Conservation (phyloP, 75 land plant species). For the Larix kaempferi region DNA sequence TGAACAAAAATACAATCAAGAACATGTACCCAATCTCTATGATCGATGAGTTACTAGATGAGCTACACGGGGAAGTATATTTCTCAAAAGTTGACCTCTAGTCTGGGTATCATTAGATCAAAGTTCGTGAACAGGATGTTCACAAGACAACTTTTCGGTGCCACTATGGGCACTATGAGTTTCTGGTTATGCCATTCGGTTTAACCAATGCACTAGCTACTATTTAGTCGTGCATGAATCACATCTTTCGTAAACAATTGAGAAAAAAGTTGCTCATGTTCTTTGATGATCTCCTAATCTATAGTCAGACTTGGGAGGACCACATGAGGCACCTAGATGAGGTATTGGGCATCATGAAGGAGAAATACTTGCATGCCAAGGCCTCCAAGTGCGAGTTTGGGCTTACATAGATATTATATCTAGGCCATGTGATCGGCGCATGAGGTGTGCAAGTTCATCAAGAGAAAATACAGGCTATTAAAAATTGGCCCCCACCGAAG, state of each 20-base stretch:
- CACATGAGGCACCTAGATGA: not conserved
- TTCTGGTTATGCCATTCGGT: not conserved
- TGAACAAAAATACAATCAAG: not conserved
- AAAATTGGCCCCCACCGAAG: not conserved
- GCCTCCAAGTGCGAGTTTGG: no score
- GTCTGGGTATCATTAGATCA: not conserved
- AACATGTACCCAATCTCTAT: not conserved
- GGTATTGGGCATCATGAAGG: no score
- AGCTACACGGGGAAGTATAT: no score
- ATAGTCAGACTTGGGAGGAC: no score
- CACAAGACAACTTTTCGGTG: no score
- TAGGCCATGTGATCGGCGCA: no score
- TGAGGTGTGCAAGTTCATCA: not conserved
- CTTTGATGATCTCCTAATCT: no score
- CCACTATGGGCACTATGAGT: not conserved
- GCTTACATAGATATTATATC: no score
- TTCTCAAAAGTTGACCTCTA: no score
- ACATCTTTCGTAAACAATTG: not conserved
- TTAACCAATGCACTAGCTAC: not conserved
- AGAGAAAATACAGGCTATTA: not conserved
- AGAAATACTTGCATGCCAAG: no score
- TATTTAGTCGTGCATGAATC: not conserved
- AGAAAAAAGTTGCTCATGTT: no score
- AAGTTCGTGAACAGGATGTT: not conserved
- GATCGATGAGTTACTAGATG: not conserved